Base-by-base conservation (phyloP, 768 basidiomycete species). In the Psilocybe tampanensis region DNA sequence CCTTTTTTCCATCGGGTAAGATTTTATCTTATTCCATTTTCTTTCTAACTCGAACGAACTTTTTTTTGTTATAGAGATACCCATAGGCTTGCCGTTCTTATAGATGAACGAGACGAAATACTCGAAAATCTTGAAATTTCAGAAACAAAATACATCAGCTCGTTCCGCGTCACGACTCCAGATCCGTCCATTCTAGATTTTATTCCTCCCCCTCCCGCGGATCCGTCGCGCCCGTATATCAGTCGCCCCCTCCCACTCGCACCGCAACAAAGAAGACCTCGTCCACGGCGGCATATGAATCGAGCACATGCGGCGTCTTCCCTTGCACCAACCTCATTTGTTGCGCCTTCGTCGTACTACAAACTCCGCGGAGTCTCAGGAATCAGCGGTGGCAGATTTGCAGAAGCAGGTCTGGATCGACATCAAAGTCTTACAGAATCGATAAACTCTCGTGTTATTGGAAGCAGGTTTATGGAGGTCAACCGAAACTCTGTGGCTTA, bases 101-200 rank as follows among this genome's bases (percentile, higher is more conserved):
- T 93, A 42, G 83, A 86, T 43, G 86, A 92, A 66, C 80, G 92
- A 24, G 90, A 92, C 59, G 80, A 83, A 64, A 84, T 92, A 19
- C 71, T 94, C n/a, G 86, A 90, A 61, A 85, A 89, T 59, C 77
- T 94, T 8, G 91, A 94, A 74, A 83, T 87, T 51, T 89, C 90
- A 11, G 91, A 92, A 73, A 83, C 87, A 11, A 82, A 80, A 64
- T 94, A 92, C 64, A 90, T 91, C 60, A 77, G 78, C 54, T 92
- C 88, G 4, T 93, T 92, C 76, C 76, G 83, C 15, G 73, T 89
- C 9, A 84, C 86, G 0, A 90, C 88, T 0, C 88, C 89, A 3
- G 88, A 89, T 55, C 88, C 88, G 18, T 89, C 89, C 7, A 76
- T 89, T 52, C 75, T 81, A 12, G 86, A 89, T 67, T 80, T 81